Conservation (phyloP, 2,329 filamentous ascomycete genomes). For the Myriosclerotinia duriaeana region DNA sequence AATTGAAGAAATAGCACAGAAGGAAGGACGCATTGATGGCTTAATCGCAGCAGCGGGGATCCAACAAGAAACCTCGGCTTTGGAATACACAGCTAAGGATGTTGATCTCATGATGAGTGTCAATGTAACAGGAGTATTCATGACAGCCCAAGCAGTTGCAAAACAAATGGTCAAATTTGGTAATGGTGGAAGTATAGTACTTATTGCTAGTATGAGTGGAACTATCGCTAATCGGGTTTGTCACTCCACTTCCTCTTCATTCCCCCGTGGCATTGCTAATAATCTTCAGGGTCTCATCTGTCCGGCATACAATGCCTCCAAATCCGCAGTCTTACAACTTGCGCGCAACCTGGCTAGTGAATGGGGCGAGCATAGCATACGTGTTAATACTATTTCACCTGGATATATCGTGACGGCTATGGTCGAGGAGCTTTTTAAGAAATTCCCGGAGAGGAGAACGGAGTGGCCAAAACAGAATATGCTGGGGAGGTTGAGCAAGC, state of each 20-base stretch:
- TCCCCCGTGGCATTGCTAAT: neutral
- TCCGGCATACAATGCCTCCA: conserved; percentile 72
- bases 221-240: conserved; percentile 62
- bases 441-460: conserved; percentile 64
- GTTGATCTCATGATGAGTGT: conserved; percentile 77
- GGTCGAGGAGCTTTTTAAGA: conserved; percentile 76
- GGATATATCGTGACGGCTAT: conserved; percentile 81
- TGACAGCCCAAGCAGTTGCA: conserved; percentile 87
- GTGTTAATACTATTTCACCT: conserved; percentile 78
- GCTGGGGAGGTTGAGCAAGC: conserved; percentile 67
- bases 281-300: conserved; percentile 54
- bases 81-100: conserved; percentile 77
- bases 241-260: conserved; percentile 40
- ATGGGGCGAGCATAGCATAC: conserved; percentile 66
- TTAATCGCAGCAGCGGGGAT: conserved; percentile 69
- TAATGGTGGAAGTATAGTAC: conserved; percentile 59
- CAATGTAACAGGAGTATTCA: conserved; percentile 81
- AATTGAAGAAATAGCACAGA: conserved; percentile 65
- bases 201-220: conserved; percentile 71
- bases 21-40: conserved; percentile 74
- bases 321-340: conserved; percentile 72
- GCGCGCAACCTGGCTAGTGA: conserved; percentile 69
- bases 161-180: conserved; percentile 66
- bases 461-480: conserved; percentile 85
- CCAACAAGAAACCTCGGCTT: conserved; percentile 78